These are phyloP conservation scores for Boletus rubropictus DNA, from an alignment of 768 basidiomycete species.

Conservation along the genomic window DNA sequence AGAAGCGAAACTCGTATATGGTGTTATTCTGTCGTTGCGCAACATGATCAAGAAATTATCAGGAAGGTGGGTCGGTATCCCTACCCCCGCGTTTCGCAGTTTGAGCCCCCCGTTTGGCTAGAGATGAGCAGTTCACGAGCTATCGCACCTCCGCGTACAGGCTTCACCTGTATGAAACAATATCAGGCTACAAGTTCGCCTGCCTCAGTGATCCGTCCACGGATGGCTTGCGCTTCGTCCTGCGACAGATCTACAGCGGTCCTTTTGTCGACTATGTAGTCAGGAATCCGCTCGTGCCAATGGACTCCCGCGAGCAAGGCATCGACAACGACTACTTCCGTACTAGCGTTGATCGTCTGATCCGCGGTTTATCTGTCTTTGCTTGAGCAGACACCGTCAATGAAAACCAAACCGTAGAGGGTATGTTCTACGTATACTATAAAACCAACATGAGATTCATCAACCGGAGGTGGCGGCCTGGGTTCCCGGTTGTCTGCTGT, in stretches of 20 bases:
- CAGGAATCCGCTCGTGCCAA: conserved; percentile 78
- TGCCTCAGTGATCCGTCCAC: conserved; percentile 85
- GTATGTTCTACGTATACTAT: conserved; percentile 21
- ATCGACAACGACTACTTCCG: conserved; percentile 94
- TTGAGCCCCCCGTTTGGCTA: conserved; percentile 23
- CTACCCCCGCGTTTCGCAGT: background rate
- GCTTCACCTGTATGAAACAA: conserved; percentile 87
- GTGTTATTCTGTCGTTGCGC: conserved; percentile 82
- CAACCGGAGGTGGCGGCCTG: background rate
- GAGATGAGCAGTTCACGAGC: conserved; percentile 87
- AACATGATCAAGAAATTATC: conserved; percentile 96
- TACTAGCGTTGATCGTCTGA: conserved; percentile 66
- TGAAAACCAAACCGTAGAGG: conserved; percentile 12
- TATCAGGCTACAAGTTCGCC: conserved; percentile 91
- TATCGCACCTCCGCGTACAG: conserved; percentile 92
- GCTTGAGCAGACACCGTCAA: conserved; percentile 14
- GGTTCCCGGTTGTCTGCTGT: conserved; percentile 18
- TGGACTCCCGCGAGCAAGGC: conserved; percentile 79
- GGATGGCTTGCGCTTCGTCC: conserved; percentile 74
- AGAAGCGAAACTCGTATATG: conserved; percentile 95
- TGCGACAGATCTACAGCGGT: conserved; percentile 88
- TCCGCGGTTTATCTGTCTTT: conserved; percentile 54
- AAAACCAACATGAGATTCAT: conserved; percentile 10
- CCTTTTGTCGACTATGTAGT: conserved; percentile 94
- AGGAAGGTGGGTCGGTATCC: conserved; percentile 44